Evolutionary conservation across 2,329 filamentous ascomycete species (phyloP).

Genomic region (Dactylonectria macrodidyma): DNA sequence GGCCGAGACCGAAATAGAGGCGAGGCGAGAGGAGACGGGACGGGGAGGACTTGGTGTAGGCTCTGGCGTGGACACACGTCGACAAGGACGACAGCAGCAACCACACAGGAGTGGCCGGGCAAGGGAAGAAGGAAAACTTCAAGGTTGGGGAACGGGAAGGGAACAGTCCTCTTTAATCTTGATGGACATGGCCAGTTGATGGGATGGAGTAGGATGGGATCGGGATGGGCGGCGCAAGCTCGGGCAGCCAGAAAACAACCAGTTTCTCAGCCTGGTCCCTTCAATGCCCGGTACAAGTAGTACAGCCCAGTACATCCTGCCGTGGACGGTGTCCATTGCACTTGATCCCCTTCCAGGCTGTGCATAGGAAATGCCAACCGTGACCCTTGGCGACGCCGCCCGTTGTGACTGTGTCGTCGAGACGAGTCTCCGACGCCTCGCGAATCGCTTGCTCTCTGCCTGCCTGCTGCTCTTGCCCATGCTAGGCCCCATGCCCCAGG

Average conservation of each 20-base stretch:
- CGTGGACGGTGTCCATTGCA: constrained; percentile 4
- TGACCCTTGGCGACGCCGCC: constrained; percentile 16
- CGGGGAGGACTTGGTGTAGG: constrained; percentile 10
- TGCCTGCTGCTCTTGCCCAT: constrained; percentile 20
- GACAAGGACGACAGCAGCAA: constrained; percentile 6
- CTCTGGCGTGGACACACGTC: constrained; percentile 19
- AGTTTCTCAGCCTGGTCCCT: constrained; percentile 5
- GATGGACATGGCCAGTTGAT: constrained; percentile 22
- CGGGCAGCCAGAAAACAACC: constrained; percentile 18
- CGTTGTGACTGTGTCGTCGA: constrained; percentile 19
- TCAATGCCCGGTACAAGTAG: constrained; percentile 1
- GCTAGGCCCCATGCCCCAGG: constrained; percentile 21
- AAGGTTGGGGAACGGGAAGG: constrained; percentile 7
- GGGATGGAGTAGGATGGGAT: constrained; percentile 19
- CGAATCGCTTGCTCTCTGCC: constrained; percentile 31
- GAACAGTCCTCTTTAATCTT: constrained; percentile 19
- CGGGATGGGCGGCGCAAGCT: constrained; percentile 29
- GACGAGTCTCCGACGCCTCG: constrained; percentile 33
- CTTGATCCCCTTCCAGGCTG: no score
- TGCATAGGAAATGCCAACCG: constrained; percentile 1
- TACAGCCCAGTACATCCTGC: constrained; percentile 14
- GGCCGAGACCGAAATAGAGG: constrained; percentile 41
- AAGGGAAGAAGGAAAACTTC: constrained; percentile 8
- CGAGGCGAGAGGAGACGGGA: constrained; percentile 23
- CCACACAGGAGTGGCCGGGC: constrained; percentile 10